Conservation (phyloP, 1,284 basidiomycete species). For the Leccinum fallax region DNA sequence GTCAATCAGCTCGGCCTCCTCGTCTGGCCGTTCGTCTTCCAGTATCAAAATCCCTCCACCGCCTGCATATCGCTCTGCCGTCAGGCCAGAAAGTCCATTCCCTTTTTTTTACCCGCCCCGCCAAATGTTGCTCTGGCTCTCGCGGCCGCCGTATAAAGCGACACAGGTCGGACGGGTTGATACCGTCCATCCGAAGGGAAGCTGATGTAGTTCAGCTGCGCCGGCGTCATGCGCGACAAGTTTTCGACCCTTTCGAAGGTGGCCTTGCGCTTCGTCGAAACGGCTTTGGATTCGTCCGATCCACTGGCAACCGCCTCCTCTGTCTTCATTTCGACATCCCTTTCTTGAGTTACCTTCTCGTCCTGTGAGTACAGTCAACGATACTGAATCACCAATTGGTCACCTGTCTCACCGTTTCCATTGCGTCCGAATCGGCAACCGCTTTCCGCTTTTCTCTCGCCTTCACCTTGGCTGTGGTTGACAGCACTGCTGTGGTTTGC, state of each 20-base stretch:
- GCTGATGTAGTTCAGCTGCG: slow-evolving; percentile 82
- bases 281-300: slow-evolving; percentile 54
- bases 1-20: slow-evolving; percentile 76
- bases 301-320: slow-evolving; percentile 61
- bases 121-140: slow-evolving; percentile 37
- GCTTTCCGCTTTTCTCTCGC: slow-evolving; percentile 90
- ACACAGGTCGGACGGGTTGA: slow-evolving; percentile 87
- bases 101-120: slow-evolving; percentile 27
- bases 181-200: slow-evolving; percentile 84
- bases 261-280: slow-evolving; percentile 57
- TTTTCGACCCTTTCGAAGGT: slow-evolving; percentile 80
- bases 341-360: slow-evolving; percentile 42
- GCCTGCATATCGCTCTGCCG: slow-evolving; percentile 65
- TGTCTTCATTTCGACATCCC: slow-evolving; percentile 74
- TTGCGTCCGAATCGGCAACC: slow-evolving; percentile 73
- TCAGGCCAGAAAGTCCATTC: slow-evolving; percentile 23
- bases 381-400: not conserved
- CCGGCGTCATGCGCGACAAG: slow-evolving; percentile 91
- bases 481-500: slow-evolving; percentile 92
- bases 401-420: slow-evolving; percentile 72
- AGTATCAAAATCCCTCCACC: slow-evolving; percentile 87
- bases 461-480: slow-evolving; percentile 92
- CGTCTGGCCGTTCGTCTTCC: slow-evolving; percentile 65
- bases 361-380: slow-evolving; percentile 40
- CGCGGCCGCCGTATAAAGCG: slow-evolving; percentile 45